Evolutionary conservation across 345 rosid genomes (phyloP).

Genomic region (Pseudoturritis turrita): DNA sequence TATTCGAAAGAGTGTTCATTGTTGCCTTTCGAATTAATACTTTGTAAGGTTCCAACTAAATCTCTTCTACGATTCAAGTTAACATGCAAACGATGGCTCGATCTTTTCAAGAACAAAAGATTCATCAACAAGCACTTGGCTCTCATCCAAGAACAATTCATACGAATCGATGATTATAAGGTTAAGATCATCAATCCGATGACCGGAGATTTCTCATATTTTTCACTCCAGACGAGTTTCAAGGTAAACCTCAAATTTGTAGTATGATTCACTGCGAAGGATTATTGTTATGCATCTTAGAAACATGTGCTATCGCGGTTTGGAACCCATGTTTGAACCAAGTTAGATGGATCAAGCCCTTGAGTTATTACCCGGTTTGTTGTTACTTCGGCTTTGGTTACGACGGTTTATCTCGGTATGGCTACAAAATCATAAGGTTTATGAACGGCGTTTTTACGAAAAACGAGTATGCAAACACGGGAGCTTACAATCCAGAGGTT

Average conservation of each 20-base stretch:
- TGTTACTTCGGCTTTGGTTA: conserved; percentile 9
- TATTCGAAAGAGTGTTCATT: conserved; percentile 5
- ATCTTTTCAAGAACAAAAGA: conserved; percentile 8
- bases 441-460: background rate
- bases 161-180: background rate
- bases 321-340: conserved; percentile 21
- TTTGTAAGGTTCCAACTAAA: conserved; percentile 15
- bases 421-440: conserved; percentile 9
- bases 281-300: conserved; percentile 16
- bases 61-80: conserved; percentile 14
- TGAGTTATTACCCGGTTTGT: background rate
- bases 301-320: background rate
- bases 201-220: background rate
- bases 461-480: background rate
- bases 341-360: conserved; percentile 10
- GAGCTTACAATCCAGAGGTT: background rate
- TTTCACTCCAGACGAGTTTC: conserved; percentile 11
- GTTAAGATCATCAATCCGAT: conserved; percentile 3
- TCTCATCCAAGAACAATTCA: background rate
- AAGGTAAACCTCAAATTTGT: background rate
- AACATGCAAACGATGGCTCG: conserved; percentile 14
- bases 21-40: conserved; percentile 17
- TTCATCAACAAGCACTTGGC: conserved; percentile 17
- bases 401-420: background rate
- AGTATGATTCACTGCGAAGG: conserved; percentile 12